These are phyloP conservation scores for Flammula alnicola DNA, from an alignment of 1,284 basidiomycete species.

Conservation along the genomic window DNA sequence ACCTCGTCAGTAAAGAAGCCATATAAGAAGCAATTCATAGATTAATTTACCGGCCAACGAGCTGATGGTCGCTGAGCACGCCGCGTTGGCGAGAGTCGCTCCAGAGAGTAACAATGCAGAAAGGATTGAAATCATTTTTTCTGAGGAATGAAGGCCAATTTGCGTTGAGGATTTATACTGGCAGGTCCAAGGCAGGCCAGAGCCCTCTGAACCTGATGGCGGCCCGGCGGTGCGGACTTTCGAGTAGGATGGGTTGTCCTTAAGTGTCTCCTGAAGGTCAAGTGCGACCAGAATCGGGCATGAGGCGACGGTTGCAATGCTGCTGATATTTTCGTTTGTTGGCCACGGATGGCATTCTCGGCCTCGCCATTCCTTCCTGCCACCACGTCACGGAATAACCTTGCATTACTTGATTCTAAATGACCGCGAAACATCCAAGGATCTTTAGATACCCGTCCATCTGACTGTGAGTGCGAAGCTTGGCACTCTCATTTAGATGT, in stretches of 20 bases:
- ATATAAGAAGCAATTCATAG: neutral
- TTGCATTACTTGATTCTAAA: neutral
- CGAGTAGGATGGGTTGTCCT: neutral
- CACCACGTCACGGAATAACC: neutral
- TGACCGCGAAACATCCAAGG: neutral
- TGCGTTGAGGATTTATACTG: slow-evolving; percentile 5
- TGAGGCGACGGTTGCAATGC: neutral
- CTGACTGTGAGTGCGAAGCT: slow-evolving; percentile 1
- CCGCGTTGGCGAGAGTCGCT: slow-evolving; percentile 15
- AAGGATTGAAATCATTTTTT: slow-evolving; percentile 18
- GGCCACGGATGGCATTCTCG: neutral
- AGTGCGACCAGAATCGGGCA: neutral
- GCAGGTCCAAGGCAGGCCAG: neutral
- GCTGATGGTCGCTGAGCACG: slow-evolving; percentile 16
- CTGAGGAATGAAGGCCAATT: neutral
- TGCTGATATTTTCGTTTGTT: neutral
- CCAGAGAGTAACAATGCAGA: slow-evolving; percentile 18
- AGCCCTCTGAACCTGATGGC: neutral
- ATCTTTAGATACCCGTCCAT: neutral
- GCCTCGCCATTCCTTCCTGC: neutral
- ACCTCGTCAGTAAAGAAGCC: neutral
- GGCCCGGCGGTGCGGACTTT: slow-evolving; percentile 9
- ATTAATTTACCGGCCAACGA: slow-evolving; percentile 9
- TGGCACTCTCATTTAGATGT: neutral
- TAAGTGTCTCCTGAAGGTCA: neutral